These are phyloP conservation scores for Draba incana DNA, from an alignment of 345 rosid genomes.

Conservation along the genomic window DNA sequence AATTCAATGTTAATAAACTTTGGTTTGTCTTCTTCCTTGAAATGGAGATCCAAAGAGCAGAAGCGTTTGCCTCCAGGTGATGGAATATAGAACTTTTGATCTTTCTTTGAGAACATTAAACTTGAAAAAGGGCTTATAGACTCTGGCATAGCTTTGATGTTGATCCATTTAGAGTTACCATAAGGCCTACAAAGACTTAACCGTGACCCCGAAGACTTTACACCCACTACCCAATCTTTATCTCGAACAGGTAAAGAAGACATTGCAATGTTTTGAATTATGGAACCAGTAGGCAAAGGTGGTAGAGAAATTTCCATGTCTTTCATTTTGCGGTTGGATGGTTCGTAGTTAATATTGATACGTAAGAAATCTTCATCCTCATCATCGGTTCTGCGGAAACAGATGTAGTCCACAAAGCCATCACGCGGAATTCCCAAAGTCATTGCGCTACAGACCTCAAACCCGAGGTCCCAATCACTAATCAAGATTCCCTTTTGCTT, in stretches of 20 bases:
- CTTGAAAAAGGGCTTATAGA: conserved; percentile 1
- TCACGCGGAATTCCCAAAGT: not conserved
- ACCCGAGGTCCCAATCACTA: not conserved
- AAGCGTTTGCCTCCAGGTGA: not conserved
- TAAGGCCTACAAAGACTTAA: conserved; percentile 14
- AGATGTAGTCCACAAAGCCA: not conserved
- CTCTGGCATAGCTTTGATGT: not conserved
- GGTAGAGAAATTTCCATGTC: not conserved
- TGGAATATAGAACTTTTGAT: conserved; percentile 8
- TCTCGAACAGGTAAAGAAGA: not conserved
- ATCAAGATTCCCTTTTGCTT: not conserved
- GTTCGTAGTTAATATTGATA: no score
- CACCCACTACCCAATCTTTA: not conserved
- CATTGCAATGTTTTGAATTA: conserved; percentile 12
- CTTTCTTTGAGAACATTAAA: conserved; percentile 22
- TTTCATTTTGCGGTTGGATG: no score
- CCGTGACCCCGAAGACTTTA: not conserved
- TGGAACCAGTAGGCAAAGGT: not conserved
- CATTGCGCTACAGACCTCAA: not conserved
- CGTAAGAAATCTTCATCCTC: no score
- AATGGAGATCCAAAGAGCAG: no score
- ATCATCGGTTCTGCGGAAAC: no score
- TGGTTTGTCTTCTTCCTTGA: no score
- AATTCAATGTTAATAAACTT: no score
- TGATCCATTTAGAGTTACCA: not conserved